Percentiles rank a stretch among this genome's conserved stretches.
phyloP scores from a whole-genome alignment of 2,329 filamentous ascomycete genomes.

The Madurella fahalii region DNA sequence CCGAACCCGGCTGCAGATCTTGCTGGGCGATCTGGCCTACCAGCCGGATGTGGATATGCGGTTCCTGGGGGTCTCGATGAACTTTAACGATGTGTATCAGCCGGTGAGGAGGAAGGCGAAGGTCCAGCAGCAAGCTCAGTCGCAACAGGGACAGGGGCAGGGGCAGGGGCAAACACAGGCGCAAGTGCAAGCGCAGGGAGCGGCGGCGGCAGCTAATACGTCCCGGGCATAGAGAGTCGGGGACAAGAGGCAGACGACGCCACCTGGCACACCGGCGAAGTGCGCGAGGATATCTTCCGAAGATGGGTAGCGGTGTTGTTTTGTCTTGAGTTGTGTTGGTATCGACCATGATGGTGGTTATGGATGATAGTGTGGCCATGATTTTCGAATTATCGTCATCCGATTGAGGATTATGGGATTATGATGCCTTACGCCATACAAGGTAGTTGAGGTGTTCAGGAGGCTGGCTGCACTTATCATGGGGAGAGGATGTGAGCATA shows the following conservation, averaged over 20 bases:
- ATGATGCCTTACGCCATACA: too few species aligned
- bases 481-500: too few species aligned
- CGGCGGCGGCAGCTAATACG: not conserved
- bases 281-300: not conserved
- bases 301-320: not conserved
- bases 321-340: not conserved
- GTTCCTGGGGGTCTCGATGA: slow-evolving; percentile 95
- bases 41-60: slow-evolving; percentile 94
- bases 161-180: not conserved
- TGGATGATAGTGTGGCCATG: too few species aligned
- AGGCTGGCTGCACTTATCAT: too few species aligned
- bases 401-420: too few species aligned
- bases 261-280: not conserved
- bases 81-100: slow-evolving; percentile 96
- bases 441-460: too few species aligned
- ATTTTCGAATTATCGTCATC: too few species aligned
- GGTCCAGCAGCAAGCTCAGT: not conserved
- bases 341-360: not conserved
- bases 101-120: slow-evolving; percentile 59
- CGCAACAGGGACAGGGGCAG: not conserved
- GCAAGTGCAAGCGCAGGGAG: not conserved
- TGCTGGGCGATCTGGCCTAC: slow-evolving; percentile 86
- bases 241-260: not conserved
- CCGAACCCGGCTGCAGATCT: slow-evolving; percentile 67
- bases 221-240: slow-evolving; percentile 4